These are phyloP conservation scores for Trichopus zeylanicus DNA, from an alignment of 116 monocot genomes.

Conservation along the genomic window DNA sequence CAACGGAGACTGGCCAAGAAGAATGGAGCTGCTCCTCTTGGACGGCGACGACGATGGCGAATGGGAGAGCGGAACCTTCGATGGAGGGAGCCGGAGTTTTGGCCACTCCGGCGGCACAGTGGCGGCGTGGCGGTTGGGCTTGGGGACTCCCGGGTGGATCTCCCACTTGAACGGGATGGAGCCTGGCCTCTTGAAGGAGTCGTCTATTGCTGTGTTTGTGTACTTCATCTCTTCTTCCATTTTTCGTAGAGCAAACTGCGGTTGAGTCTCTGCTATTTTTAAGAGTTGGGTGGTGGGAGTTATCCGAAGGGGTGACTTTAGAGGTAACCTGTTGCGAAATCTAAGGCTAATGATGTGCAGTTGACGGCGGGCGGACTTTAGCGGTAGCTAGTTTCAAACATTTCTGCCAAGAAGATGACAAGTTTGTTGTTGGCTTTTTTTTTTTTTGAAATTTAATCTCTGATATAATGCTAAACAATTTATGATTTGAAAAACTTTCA, in stretches of 20 bases:
- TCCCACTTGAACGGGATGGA: constrained; percentile 47
- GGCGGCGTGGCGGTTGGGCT: background rate
- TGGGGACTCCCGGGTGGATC: constrained; percentile 34
- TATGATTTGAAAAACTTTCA: too few relatives aligned
- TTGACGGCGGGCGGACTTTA: background rate
- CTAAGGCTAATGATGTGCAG: background rate
- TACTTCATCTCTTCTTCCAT: background rate
- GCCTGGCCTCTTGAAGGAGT: constrained; percentile 33
- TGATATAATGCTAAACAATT: too few relatives aligned
- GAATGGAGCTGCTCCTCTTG: background rate
- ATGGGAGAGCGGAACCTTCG: background rate
- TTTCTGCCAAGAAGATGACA: too few relatives aligned
- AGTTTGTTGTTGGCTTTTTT: too few relatives aligned
- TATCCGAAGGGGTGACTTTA: too few relatives aligned
- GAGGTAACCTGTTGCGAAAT: background rate
- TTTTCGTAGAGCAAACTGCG: too few relatives aligned
- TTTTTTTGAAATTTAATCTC: too few relatives aligned
- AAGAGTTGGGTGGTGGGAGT: too few relatives aligned
- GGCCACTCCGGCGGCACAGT: background rate
- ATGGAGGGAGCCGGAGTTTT: constrained; percentile 5
- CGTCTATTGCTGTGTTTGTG: constrained; percentile 7
- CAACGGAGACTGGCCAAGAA: too few relatives aligned
- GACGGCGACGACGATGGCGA: background rate
- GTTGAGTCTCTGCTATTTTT: too few relatives aligned
- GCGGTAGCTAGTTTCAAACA: too few relatives aligned